Conservation (phyloP, 1,284 basidiomycete species). For the Porodaedalea pini region DNA sequence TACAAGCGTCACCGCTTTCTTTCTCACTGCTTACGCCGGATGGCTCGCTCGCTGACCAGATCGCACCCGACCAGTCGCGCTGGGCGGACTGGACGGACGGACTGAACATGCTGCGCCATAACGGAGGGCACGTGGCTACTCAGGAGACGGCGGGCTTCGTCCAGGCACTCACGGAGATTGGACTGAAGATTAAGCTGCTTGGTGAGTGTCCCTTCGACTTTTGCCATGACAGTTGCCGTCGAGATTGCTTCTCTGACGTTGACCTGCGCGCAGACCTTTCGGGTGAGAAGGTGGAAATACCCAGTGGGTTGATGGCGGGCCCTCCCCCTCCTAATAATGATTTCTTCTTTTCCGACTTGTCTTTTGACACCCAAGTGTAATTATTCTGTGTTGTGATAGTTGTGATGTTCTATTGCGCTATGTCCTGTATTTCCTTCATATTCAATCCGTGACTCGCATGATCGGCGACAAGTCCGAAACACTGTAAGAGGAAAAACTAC, state of each 20-base stretch:
- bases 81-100: conserved; percentile 98
- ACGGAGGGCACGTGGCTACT: conserved; percentile 77
- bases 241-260: conserved; percentile 7
- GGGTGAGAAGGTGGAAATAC: conserved; percentile 90
- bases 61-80: conserved; percentile 79
- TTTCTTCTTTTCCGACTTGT: conserved; percentile 81
- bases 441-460: not conserved
- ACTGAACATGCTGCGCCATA: conserved; percentile 79
- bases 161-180: conserved; percentile 86
- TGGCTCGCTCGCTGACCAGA: conserved; percentile 78
- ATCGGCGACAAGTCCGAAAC: not conserved
- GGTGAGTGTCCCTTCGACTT: conserved; percentile 45
- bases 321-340: conserved; percentile 77
- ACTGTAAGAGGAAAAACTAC: not conserved
- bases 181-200: conserved; percentile 88
- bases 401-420: not conserved
- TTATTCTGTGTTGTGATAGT: not conserved
- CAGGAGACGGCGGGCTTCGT: conserved; percentile 85
- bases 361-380: conserved; percentile 26
- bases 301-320: conserved; percentile 65
- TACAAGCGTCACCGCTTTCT: conserved; percentile 65
- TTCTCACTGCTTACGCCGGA: conserved; percentile 78
- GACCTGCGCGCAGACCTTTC: conserved; percentile 62
- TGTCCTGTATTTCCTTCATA: not conserved
- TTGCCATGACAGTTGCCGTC: not conserved